A percentile compares a stretch with the other conserved stretches of the same genome.
phyloP scores from a whole-genome alignment of 805 yeast genomes.

The Vanderwaltozyma tropicalis region DNA sequence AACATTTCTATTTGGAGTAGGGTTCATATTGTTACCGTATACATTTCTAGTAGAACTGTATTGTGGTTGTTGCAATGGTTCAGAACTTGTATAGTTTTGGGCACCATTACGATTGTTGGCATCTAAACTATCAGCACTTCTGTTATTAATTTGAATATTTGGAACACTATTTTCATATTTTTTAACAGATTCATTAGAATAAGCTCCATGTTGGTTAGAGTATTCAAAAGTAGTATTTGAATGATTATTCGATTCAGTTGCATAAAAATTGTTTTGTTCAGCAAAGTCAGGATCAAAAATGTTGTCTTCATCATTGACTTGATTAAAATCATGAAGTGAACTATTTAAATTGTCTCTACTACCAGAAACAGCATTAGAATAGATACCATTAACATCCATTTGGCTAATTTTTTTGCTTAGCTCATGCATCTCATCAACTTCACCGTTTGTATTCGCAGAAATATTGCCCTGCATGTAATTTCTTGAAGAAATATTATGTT shows the following conservation, averaged over 20 bases:
- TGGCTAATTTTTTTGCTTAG: slow-evolving; percentile 15
- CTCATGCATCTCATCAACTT: slow-evolving; percentile 9
- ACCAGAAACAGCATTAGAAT: neutral
- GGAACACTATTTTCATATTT: too few species aligned
- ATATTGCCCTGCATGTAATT: too few species aligned
- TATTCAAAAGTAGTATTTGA: neutral
- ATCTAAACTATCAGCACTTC: too few species aligned
- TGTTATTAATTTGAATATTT: too few species aligned
- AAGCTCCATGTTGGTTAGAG: neutral
- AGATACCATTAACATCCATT: slow-evolving; percentile 7
- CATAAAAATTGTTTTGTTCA: slow-evolving; percentile 14
- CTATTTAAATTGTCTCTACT: neutral
- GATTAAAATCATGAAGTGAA: neutral
- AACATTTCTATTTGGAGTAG: neutral
- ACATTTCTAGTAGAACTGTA: neutral
- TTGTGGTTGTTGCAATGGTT: slow-evolving; percentile 2
- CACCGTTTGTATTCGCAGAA: too few species aligned
- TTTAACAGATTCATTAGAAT: neutral
- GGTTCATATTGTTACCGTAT: neutral
- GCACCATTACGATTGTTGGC: too few species aligned
- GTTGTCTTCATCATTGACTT: slow-evolving; percentile 8
- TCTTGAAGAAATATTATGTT: too few species aligned
- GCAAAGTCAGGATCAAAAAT: slow-evolving; percentile 23
- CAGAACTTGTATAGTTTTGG: neutral
- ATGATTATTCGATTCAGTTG: slow-evolving; percentile 2